Conservation (phyloP, 2,329 filamentous ascomycete genomes). For the Chaetomiaceae sp. region DNA sequence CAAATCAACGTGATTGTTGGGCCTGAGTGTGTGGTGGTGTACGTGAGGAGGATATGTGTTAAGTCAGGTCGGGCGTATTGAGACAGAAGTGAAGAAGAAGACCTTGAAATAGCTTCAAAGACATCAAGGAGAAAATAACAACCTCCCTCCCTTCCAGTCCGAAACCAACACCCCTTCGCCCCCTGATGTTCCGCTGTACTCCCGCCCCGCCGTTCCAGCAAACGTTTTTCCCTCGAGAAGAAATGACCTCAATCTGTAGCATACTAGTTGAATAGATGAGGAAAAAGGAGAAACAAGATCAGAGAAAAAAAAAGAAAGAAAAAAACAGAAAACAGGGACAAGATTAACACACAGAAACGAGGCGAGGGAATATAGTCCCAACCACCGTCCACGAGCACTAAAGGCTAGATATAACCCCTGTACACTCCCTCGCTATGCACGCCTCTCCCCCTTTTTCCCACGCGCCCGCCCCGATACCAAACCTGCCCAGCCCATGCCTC, state of each 20-base stretch:
- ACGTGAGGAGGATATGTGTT: constrained; percentile 1
- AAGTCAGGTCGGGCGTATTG: background rate
- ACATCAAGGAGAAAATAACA: constrained; percentile 14
- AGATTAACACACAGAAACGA: constrained; percentile 30
- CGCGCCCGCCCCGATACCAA: constrained; percentile 11
- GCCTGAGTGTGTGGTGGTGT: background rate
- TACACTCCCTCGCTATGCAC: constrained; percentile 27
- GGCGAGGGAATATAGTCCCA: constrained; percentile 27
- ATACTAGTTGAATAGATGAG: constrained; percentile 11
- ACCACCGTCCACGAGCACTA: constrained; percentile 25
- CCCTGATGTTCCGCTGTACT: constrained; percentile 24
- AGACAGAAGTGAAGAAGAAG: constrained; percentile 13
- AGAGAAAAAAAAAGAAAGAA: constrained; percentile 9
- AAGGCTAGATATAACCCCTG: constrained; percentile 22
- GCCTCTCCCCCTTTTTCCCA: constrained; percentile 19
- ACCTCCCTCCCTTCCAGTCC: constrained; percentile 18
- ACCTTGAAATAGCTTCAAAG: constrained; percentile 12
- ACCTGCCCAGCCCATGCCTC: constrained; percentile 11
- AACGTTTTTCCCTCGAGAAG: constrained; percentile 20
- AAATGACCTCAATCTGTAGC: constrained; percentile 22
- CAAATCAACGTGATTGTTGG: background rate
- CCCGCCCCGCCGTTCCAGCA: constrained; percentile 21
- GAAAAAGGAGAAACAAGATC: constrained; percentile 21
- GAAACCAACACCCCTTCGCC: constrained; percentile 27
- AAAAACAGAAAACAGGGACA: constrained; percentile 22